Base-by-base conservation (phyloP, 345 rosid genomes). In the Hypericum androsaemum region DNA sequence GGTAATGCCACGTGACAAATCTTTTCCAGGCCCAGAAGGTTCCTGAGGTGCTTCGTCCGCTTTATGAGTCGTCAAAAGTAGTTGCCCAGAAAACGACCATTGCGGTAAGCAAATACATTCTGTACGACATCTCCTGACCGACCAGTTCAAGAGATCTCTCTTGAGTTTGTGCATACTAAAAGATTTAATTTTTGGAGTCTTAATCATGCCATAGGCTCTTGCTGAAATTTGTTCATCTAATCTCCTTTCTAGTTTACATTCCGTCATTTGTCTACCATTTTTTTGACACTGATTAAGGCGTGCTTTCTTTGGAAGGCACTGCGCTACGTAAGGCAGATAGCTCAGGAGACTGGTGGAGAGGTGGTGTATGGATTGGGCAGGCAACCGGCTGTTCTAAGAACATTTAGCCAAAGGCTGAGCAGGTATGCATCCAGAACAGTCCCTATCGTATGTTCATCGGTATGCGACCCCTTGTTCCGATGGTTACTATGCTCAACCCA, bases 1-100 rank as follows among this genome's bases (percentile, higher is more conserved):
- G 32, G 4, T 22, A 22, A 22, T 1, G 32, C 32, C 32, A 22
- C 4, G 4, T 22, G 32, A 36, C 43, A 2, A 14, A 7, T 40
- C 53, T 6, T 59, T 54, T 37, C 43, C 63, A 94, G 99, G 97
- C 96, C 11, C 89, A 96, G 97, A 86, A 89, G 61, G 99, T 89
- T 56, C 99, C 99, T 2, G 99, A 94, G 74, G 99, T 94, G 52
- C 79, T 94, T 48, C 80, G 97, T 28, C 95, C 99, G 1, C 88
- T 94, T 12, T 94, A 94, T 32, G 95, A 88, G 72, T 94, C 99
- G 45, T 88, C 95, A 5, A 88, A 82, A 78, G 80, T 81, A 10
- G 80, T 94, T 35, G 99, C 97, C 8, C 99, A 94, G 60, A 86
- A 83, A 70, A 77, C 82, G 78, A 94, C 99, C 9, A 82, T 94